Conservation (phyloP, 1,139 yeast genomes). For the Pneumocystis wakefieldiae region DNA sequence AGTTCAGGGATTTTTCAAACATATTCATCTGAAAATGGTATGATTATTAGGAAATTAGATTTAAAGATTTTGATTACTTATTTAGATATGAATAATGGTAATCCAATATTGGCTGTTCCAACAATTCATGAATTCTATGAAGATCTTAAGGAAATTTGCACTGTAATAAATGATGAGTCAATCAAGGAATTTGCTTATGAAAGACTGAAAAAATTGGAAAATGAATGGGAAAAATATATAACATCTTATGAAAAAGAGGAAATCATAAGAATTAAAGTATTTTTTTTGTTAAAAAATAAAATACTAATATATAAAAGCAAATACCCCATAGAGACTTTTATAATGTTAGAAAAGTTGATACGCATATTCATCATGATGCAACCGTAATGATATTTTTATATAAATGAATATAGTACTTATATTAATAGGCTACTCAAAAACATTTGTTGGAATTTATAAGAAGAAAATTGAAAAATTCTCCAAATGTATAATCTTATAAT, state of each 20-base stretch:
- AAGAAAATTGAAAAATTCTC: slow-evolving; percentile 65
- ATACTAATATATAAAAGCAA: slow-evolving; percentile 16
- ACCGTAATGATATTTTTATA: slow-evolving; percentile 27
- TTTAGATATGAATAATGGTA: slow-evolving; percentile 14
- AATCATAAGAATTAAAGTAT: slow-evolving; percentile 54
- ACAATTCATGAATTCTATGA: slow-evolving; percentile 65
- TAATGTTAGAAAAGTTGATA: slow-evolving; percentile 94
- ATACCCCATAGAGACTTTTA: slow-evolving; percentile 95
- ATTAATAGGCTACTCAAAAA: slow-evolving; percentile 70
- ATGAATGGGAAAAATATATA: slow-evolving; percentile 86
- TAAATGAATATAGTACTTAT: not conserved
- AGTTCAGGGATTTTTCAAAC: slow-evolving; percentile 58
- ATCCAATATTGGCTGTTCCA: slow-evolving; percentile 48
- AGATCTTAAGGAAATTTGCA: slow-evolving; percentile 58
- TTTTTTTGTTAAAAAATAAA: not conserved
- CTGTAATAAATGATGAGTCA: slow-evolving; percentile 84
- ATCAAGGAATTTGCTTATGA: slow-evolving; percentile 94
- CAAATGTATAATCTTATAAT: slow-evolving; percentile 29
- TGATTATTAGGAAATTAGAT: not conserved
- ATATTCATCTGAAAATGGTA: slow-evolving; percentile 24
- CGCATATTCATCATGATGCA: slow-evolving; percentile 97
- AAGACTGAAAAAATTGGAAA: slow-evolving; percentile 82
- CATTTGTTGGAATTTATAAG: slow-evolving; percentile 88
- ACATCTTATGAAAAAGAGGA: slow-evolving; percentile 86
- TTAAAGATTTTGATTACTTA: not conserved